Conservation (phyloP, 495 filamentous ascomycete genomes). For the Acidiella bohemica region DNA sequence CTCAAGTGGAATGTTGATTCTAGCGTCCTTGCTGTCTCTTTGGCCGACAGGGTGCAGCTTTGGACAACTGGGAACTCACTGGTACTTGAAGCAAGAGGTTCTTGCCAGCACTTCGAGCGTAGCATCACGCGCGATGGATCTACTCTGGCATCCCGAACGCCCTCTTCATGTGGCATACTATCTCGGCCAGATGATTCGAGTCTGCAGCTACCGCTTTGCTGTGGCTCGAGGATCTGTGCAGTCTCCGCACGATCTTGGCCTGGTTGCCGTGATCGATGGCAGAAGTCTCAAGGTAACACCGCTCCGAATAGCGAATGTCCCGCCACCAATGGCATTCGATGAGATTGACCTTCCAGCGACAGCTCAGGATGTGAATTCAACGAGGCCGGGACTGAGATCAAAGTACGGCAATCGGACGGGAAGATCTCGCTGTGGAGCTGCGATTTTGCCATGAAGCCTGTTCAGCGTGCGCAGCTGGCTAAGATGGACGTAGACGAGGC, state of each 20-base stretch:
- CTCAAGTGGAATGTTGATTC: slow-evolving; percentile 87
- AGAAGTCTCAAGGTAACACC: slow-evolving; percentile 73
- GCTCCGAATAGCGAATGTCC: slow-evolving; percentile 66
- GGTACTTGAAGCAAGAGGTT: slow-evolving; percentile 91
- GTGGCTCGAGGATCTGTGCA: slow-evolving; percentile 52
- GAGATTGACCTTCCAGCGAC: slow-evolving; percentile 52
- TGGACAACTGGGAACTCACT: slow-evolving; percentile 98
- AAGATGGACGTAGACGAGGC: slow-evolving; percentile 57
- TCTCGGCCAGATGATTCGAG: slow-evolving; percentile 26
- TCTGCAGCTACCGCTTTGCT: slow-evolving; percentile 46
- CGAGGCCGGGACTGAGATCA: slow-evolving; percentile 57
- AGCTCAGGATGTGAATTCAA: slow-evolving; percentile 73
- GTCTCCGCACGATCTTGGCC: slow-evolving; percentile 64
- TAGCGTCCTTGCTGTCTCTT: slow-evolving; percentile 68
- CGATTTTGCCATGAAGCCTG: slow-evolving; percentile 63
- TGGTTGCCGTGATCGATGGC: slow-evolving; percentile 56
- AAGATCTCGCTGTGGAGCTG: slow-evolving; percentile 23
- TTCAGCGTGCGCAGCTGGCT: slow-evolving; percentile 56
- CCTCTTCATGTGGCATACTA: slow-evolving; percentile 42
- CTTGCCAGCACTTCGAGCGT: background rate
- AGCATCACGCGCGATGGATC: slow-evolving; percentile 13
- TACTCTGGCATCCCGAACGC: slow-evolving; percentile 78
- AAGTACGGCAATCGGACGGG: slow-evolving; percentile 1
- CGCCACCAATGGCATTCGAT: slow-evolving; percentile 81
- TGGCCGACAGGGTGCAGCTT: slow-evolving; percentile 66